These are phyloP conservation scores for Spathaspora gorwiae DNA, from an alignment of 805 yeast species.

Conservation along the genomic window DNA sequence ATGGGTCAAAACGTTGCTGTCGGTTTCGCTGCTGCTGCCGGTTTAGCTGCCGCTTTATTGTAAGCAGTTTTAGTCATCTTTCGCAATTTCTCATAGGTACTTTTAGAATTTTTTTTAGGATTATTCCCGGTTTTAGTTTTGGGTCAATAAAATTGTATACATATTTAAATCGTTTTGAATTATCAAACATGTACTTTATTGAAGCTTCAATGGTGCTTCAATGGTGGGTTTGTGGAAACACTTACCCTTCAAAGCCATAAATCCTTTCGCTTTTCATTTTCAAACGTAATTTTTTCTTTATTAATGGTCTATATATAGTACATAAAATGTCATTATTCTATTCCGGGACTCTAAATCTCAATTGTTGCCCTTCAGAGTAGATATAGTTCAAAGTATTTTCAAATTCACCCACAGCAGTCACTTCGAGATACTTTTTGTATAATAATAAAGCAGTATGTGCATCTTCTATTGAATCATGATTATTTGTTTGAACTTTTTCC, in stretches of 20 bases:
- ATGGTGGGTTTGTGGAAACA: no score
- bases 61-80: constrained; percentile 9
- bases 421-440: constrained; percentile 66
- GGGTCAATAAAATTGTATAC: no score
- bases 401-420: constrained; percentile 54
- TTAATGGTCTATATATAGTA: no score
- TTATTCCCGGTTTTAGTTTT: no score
- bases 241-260: no score
- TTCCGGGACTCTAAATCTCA: constrained; percentile 50
- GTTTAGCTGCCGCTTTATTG: constrained; percentile 37
- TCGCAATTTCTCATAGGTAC: no score
- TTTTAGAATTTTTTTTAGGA: no score
- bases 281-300: no score
- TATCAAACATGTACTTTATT: no score
- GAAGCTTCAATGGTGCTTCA: no score
- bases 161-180: no score
- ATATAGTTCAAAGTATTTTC: constrained; percentile 60
- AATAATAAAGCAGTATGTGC: constrained; percentile 80
- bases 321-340: neutral
- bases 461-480: constrained; percentile 97
- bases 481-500: constrained; percentile 80
- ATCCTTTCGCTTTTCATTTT: no score
- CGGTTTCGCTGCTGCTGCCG: constrained; percentile 40
- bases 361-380: constrained; percentile 63
- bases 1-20: constrained; percentile 20